A percentile compares a stretch with the other conserved stretches of the same genome.
These are phyloP conservation scores for Yamagishiella unicocca DNA, from an alignment of 139 green algal genomes.

Conservation along the genomic window DNA sequence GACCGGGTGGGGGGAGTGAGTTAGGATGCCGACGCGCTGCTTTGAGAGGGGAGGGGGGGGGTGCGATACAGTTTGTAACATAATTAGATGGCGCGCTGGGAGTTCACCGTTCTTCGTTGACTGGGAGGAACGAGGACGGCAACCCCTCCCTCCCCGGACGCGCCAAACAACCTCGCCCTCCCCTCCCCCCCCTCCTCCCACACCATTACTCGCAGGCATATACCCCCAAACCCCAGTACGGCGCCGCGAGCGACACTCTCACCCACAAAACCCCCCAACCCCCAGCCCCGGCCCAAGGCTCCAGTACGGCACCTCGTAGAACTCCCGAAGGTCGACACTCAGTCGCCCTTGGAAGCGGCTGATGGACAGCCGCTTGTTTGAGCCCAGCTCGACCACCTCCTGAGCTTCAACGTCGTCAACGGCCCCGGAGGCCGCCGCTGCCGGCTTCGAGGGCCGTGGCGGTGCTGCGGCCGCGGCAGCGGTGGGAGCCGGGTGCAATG, in stretches of 20 bases:
- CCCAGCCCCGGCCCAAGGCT: no score
- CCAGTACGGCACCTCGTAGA: slow-evolving; percentile 65
- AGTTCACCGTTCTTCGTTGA: no score
- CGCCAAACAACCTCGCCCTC: no score
- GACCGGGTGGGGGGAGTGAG: no score
- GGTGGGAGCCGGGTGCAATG: not conserved
- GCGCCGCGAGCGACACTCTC: not conserved
- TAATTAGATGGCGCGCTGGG: no score
- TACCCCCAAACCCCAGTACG: no score
- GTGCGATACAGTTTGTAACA: no score
- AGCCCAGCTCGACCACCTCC: slow-evolving; percentile 53
- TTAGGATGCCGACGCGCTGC: no score
- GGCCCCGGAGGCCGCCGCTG: not conserved
- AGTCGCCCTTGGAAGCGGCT: slow-evolving; percentile 51
- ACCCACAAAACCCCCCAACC: not conserved
- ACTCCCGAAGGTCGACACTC: slow-evolving; percentile 67
- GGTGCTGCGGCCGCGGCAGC: not conserved
- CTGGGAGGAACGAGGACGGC: no score
- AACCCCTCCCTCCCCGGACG: no score
- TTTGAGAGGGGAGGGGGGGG: no score
- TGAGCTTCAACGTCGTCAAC: not conserved
- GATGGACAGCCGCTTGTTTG: slow-evolving; percentile 42
- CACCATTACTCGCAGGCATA: not conserved
- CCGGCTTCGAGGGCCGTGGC: not conserved
- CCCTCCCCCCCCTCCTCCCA: not conserved